Evolutionary conservation across 148 eudicot species (phyloP).

Genomic region (Rhododendron molle): DNA sequence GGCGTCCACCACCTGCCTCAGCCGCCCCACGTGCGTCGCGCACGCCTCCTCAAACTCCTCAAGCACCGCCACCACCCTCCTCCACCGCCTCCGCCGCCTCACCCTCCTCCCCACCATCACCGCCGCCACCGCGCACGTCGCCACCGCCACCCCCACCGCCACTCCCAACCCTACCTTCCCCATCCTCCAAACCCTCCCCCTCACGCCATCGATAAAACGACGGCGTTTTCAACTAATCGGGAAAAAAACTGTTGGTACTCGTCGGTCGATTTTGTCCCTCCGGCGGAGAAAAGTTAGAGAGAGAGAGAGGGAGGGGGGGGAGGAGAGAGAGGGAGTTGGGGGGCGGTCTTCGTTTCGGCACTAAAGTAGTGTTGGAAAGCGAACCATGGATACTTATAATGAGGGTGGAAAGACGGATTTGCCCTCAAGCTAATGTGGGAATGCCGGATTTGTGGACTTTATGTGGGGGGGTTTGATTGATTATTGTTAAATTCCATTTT

Average conservation of each 20-base stretch:
- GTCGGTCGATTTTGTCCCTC: conserved; percentile 15
- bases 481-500: not conserved
- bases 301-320: conserved; percentile 6
- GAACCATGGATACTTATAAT: conserved; percentile 52
- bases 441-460: conserved; percentile 27
- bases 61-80: conserved; percentile 50
- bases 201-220: conserved; percentile 12
- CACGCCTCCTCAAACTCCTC: conserved; percentile 60
- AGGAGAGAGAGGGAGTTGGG: conserved; percentile 8
- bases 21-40: conserved; percentile 53
- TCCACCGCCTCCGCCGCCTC: conserved; percentile 57
- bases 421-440: conserved; percentile 17
- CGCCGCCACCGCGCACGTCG: conserved; percentile 64
- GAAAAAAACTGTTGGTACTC: not conserved
- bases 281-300: conserved; percentile 19
- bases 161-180: conserved; percentile 51
- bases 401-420: conserved; percentile 32
- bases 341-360: conserved; percentile 31
- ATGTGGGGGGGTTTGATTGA: not conserved
- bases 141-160: conserved; percentile 66
- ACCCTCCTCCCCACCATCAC: conserved; percentile 65
- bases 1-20: conserved; percentile 87
- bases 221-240: not conserved
- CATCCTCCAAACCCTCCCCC: conserved; percentile 28
- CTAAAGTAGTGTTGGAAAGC: conserved; percentile 50